Percentiles rank a stretch among this genome's conserved stretches.
phyloP scores from a whole-genome alignment of 2,329 filamentous ascomycete genomes.

The Botrytis fragariae region DNA sequence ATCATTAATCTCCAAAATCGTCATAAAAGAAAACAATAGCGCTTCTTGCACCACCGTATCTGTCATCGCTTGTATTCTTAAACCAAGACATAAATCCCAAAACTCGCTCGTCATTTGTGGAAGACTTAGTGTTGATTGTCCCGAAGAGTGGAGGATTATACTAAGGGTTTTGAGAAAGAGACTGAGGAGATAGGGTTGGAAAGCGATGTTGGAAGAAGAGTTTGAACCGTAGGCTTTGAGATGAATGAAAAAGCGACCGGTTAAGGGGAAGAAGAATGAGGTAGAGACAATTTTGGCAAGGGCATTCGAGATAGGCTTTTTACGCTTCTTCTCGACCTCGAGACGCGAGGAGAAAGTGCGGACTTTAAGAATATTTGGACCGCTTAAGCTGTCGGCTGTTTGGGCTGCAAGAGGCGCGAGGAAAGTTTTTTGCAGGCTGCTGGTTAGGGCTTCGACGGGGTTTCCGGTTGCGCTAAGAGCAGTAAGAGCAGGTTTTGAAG shows the following conservation, averaged over 20 bases:
- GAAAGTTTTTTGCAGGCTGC: constrained; percentile 66
- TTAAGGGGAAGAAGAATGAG: constrained; percentile 83
- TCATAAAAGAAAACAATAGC: constrained; percentile 74
- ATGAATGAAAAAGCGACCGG: constrained; percentile 71
- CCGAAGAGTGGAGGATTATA: constrained; percentile 77
- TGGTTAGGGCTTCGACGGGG: constrained; percentile 63
- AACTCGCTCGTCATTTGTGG: constrained; percentile 80
- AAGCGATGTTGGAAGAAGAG: constrained; percentile 56
- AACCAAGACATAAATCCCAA: constrained; percentile 74
- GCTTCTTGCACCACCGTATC: constrained; percentile 70
- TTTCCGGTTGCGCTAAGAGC: neutral
- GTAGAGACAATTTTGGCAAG: constrained; percentile 72
- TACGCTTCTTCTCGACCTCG: constrained; percentile 56
- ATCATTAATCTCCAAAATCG: constrained; percentile 77
- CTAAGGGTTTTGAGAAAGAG: constrained; percentile 84
- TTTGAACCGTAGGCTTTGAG: constrained; percentile 50
- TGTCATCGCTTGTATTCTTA: constrained; percentile 58
- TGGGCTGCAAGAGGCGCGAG: constrained; percentile 78
- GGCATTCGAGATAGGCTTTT: constrained; percentile 67
- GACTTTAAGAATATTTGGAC: constrained; percentile 83
- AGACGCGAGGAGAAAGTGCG: constrained; percentile 82
- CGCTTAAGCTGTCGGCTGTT: constrained; percentile 75
- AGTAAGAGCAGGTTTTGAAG: neutral
- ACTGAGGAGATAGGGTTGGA: constrained; percentile 72
- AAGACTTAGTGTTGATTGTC: constrained; percentile 72